These are phyloP conservation scores for Neurospora tetraspora DNA, from an alignment of 495 filamentous ascomycete species.

Conservation along the genomic window DNA sequence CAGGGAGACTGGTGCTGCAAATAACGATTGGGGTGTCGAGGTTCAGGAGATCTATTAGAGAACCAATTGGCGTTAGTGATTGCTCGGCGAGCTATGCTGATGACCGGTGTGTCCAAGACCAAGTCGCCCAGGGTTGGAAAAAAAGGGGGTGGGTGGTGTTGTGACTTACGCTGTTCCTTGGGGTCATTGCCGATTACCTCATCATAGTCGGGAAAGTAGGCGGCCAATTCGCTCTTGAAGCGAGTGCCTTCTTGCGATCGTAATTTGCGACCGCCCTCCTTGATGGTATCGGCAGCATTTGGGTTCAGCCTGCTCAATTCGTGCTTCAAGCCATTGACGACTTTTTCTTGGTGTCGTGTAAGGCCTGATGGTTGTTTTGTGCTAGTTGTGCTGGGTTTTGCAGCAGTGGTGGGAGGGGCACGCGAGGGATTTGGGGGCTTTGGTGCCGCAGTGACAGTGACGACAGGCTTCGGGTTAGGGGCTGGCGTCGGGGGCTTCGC, in stretches of 20 bases:
- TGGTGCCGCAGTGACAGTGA: slow-evolving; percentile 18
- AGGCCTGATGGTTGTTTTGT: slow-evolving; percentile 14
- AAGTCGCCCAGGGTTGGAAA: neutral
- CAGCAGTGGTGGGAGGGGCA: slow-evolving; percentile 3
- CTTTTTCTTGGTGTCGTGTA: slow-evolving; percentile 38
- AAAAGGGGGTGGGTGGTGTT: slow-evolving; percentile 2
- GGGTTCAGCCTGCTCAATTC: slow-evolving; percentile 40
- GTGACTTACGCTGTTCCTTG: slow-evolving; percentile 60
- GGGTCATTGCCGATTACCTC: slow-evolving; percentile 76
- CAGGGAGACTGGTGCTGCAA: slow-evolving; percentile 30
- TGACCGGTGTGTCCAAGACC: slow-evolving; percentile 1
- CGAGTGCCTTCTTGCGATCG: slow-evolving; percentile 46
- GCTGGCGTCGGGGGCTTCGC: slow-evolving; percentile 17
- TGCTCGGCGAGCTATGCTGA: slow-evolving; percentile 31
- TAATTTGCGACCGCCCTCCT: slow-evolving; percentile 41
- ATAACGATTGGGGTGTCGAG: slow-evolving; percentile 52
- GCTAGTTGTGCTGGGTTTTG: slow-evolving; percentile 2
- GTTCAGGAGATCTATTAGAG: slow-evolving; percentile 43
- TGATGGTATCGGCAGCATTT: slow-evolving; percentile 28
- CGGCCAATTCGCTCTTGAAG: slow-evolving; percentile 77
- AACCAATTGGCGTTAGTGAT: slow-evolving; percentile 20
- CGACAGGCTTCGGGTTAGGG: slow-evolving; percentile 21
- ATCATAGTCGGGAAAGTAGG: slow-evolving; percentile 86
- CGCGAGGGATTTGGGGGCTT: slow-evolving; percentile 17
- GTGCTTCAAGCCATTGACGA: slow-evolving; percentile 43